Evolutionary conservation across 495 filamentous ascomycete genomes (phyloP), one percentile per base, ranked within the genome.

Genomic region (Aspergillus homomorphus): DNA sequence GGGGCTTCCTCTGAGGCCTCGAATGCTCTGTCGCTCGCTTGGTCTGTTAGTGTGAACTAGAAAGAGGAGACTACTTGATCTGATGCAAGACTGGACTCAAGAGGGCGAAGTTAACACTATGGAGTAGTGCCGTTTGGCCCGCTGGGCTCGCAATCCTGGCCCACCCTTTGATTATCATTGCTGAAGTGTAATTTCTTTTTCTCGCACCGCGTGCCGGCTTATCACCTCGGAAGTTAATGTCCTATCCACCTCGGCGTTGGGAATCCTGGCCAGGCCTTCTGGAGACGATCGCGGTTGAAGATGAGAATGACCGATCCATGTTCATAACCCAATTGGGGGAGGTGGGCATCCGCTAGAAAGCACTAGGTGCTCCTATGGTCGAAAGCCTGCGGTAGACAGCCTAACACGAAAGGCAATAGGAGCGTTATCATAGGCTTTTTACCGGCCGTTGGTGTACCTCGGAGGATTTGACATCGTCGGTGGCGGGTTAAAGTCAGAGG

Each of bases 41-140:
- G 15, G 23, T 26, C 15, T 30, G 4, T 18, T 33, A 28, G 21
- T 28, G 48, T 24, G 48, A 23, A 28, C 19, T n/a, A 51, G 23
- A 9, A 30, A 30, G 48, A 51, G 22, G 48, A 30, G 23, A 30
- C 48, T 28, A 28, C 48, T 24, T 28, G 48, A 20, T 16, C 48
- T 51, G 45, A 46, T 5, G 19, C 45, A 50, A 24, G 24, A 22
- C 14, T 24, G 24, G 22, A 50, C 22, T 24, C 21, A 22, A 24
- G 15, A 15, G 48, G 23, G 14, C 28, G 23, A 51, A 14, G 16
- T 26, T 23, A 50, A 51, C 48, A 41, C 33, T 24, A 43, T 41
- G 51, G 51, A 54, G 33, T 44, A 54, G 51, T 54, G 33, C 51
- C 51, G 51, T 54, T 20, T 54, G 51, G 51, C 30, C 42, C 19